Percentiles rank a stretch among this genome's conserved stretches.
These are phyloP conservation scores for Pythium dissotocum DNA, from an alignment of 352 stramenopile genomes.

Conservation along the genomic window DNA sequence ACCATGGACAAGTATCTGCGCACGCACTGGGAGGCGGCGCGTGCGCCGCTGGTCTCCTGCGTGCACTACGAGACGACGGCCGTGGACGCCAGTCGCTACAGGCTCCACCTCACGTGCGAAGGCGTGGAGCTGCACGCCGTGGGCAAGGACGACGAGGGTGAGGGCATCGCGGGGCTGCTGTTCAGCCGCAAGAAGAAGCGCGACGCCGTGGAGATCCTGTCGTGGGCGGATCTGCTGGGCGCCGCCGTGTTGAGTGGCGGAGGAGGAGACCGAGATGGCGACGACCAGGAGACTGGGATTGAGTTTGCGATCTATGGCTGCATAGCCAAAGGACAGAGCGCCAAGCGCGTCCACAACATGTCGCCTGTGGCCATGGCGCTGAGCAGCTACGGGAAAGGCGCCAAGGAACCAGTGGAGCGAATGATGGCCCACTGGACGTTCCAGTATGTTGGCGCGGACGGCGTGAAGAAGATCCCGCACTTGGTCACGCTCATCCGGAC, in stretches of 20 bases:
- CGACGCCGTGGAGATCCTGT: slow-evolving; percentile 34
- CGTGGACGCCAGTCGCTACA: slow-evolving; percentile 18
- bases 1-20: slow-evolving; percentile 25
- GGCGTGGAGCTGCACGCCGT: slow-evolving; percentile 41
- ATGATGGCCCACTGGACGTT: slow-evolving; percentile 53
- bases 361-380: background rate
- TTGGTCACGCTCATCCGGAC: slow-evolving; percentile 45
- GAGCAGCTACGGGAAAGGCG: slow-evolving; percentile 9
- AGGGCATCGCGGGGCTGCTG: slow-evolving; percentile 3
- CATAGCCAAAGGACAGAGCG: slow-evolving; percentile 18
- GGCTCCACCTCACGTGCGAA: slow-evolving; percentile 32
- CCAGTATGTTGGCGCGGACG: slow-evolving; percentile 34
- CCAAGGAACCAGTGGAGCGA: slow-evolving; percentile 26
- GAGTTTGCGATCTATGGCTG: slow-evolving; percentile 31
- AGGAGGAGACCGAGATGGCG: background rate
- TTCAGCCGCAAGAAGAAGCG: slow-evolving; percentile 32
- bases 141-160: background rate
- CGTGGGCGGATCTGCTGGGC: slow-evolving; percentile 49
- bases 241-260: slow-evolving; percentile 32
- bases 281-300: background rate
- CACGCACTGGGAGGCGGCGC: slow-evolving; percentile 23
- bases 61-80: slow-evolving; percentile 19
- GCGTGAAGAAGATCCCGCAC: slow-evolving; percentile 29
- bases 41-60: slow-evolving; percentile 25
- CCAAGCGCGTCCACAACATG: slow-evolving; percentile 24